Conservation (phyloP, 257 asterid species). For the Solanum piurae region DNA sequence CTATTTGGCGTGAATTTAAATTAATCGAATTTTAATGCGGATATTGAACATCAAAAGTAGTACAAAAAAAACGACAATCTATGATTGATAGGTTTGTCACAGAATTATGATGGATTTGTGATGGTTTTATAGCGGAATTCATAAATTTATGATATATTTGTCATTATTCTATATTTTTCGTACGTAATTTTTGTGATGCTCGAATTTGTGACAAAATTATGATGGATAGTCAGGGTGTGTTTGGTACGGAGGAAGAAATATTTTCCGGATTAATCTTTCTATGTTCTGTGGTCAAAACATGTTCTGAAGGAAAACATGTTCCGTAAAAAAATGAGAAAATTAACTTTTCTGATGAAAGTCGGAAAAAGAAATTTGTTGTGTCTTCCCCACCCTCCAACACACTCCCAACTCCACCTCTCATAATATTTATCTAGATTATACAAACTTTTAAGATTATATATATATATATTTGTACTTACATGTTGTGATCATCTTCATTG, state of each 20-base stretch:
- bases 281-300: too few relatives aligned
- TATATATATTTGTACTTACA: constrained; percentile 1
- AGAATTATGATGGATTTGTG: background rate
- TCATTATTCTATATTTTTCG: background rate
- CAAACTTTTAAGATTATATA: too few relatives aligned
- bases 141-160: background rate
- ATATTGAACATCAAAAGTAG: too few relatives aligned
- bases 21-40: too few relatives aligned
- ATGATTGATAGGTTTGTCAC: background rate
- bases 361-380: background rate
- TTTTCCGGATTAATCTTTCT: background rate
- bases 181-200: background rate
- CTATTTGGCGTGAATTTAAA: background rate
- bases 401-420: background rate
- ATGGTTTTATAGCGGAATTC: background rate
- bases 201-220: background rate
- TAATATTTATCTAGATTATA: too few relatives aligned
- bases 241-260: background rate
- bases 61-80: background rate
- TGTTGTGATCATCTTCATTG: constrained; percentile 20
- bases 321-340: background rate
- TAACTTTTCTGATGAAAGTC: background rate
- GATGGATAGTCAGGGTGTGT: background rate
- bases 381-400: background rate
- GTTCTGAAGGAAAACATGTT: background rate